These are phyloP conservation scores for Tulasnella sp. DNA, from an alignment of 768 basidiomycete species.

Conservation along the genomic window DNA sequence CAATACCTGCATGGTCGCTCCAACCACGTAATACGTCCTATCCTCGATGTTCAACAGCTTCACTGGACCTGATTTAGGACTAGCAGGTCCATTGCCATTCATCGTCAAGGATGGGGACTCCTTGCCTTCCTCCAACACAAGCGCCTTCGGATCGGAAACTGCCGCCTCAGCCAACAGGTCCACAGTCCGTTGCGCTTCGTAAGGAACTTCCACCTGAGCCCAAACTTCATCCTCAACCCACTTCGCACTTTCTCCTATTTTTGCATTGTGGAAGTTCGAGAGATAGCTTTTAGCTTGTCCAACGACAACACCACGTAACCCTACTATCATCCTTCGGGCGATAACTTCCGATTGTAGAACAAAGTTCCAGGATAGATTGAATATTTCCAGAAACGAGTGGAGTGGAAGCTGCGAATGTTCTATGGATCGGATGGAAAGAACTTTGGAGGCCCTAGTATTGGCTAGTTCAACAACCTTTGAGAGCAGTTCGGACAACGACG, in stretches of 20 bases:
- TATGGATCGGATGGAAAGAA: slow-evolving; percentile 64
- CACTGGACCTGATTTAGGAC: slow-evolving; percentile 24
- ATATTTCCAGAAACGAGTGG: slow-evolving; percentile 62
- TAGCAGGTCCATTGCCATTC: slow-evolving; percentile 21
- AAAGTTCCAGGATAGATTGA: slow-evolving; percentile 79
- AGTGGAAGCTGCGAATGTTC: slow-evolving; percentile 63
- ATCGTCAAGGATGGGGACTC: background rate
- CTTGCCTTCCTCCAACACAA: slow-evolving; percentile 30
- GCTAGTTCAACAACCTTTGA: slow-evolving; percentile 73
- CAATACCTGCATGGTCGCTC: slow-evolving; percentile 63
- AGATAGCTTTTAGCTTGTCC: slow-evolving; percentile 84
- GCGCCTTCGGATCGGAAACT: slow-evolving; percentile 63
- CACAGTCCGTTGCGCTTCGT: slow-evolving; percentile 52
- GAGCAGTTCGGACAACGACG: slow-evolving; percentile 48
- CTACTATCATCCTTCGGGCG: slow-evolving; percentile 83
- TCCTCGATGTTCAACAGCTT: slow-evolving; percentile 63
- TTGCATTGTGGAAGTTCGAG: slow-evolving; percentile 67
- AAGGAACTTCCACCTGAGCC: slow-evolving; percentile 64
- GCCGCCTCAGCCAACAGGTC: slow-evolving; percentile 70
- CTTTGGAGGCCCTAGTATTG: slow-evolving; percentile 66
- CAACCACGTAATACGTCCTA: slow-evolving; percentile 69
- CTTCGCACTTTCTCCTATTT: slow-evolving; percentile 69
- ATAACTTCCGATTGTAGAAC: slow-evolving; percentile 79
- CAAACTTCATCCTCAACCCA: slow-evolving; percentile 94
- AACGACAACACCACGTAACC: slow-evolving; percentile 72